Percentiles rank a stretch among this genome's conserved stretches.
Evolutionary conservation across 2,329 filamentous ascomycete genomes (phyloP).

Genomic region (Fusarium devonianum): DNA sequence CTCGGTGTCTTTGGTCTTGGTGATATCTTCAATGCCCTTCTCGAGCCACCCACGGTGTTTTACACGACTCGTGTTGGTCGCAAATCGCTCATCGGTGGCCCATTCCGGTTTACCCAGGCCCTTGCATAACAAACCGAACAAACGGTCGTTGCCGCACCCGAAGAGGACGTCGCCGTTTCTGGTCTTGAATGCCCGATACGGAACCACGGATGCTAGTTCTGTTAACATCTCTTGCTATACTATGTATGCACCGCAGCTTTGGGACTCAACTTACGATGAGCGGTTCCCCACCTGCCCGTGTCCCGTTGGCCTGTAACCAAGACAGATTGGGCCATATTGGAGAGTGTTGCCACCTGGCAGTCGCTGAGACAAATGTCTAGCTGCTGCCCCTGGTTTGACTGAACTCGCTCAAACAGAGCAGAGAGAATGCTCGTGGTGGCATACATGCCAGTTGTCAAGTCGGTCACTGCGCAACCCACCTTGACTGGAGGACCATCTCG

Average conservation of each 20-base stretch:
- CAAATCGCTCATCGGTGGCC: slow-evolving; percentile 64
- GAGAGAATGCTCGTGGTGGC: slow-evolving; percentile 94
- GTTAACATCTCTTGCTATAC: too few species aligned
- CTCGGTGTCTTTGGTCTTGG: slow-evolving; percentile 75
- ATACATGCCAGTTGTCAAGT: slow-evolving; percentile 92
- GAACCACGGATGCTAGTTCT: slow-evolving; percentile 83
- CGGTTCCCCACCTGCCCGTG: slow-evolving; percentile 89
- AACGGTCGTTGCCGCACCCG: slow-evolving; percentile 72
- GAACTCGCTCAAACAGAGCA: slow-evolving; percentile 75
- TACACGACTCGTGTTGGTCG: slow-evolving; percentile 67
- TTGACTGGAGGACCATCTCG: slow-evolving; percentile 91
- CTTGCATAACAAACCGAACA: slow-evolving; percentile 69
- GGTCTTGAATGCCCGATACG: slow-evolving; percentile 83
- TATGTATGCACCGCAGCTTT: too few species aligned
- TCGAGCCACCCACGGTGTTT: slow-evolving; percentile 79
- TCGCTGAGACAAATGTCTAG: slow-evolving; percentile 90
- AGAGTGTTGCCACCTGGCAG: slow-evolving; percentile 91
- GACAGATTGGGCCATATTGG: slow-evolving; percentile 91
- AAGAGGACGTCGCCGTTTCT: slow-evolving; percentile 71
- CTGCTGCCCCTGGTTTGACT: slow-evolving; percentile 82
- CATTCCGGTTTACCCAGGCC: slow-evolving; percentile 64
- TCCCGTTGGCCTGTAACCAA: slow-evolving; percentile 87
- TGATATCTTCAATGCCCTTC: slow-evolving; percentile 76
- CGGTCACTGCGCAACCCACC: slow-evolving; percentile 94
- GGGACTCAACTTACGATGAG: slow-evolving; percentile 84